Conservation (phyloP, 306 rosid genomes). For the Sicyos edulis region DNA sequence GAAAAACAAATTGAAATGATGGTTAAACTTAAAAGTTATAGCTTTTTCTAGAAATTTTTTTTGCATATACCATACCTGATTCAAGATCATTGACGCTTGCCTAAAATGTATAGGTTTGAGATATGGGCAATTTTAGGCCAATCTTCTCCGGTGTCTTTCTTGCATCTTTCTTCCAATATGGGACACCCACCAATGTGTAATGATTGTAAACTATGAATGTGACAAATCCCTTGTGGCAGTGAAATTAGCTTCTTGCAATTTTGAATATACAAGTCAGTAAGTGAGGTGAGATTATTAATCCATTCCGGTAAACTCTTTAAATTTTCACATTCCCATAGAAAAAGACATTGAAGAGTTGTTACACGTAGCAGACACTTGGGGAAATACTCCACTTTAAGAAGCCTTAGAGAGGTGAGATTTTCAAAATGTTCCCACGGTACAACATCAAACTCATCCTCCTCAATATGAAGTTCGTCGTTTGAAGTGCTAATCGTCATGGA, state of each 20-base stretch:
- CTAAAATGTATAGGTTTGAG: too few relatives aligned
- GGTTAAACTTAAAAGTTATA: too few relatives aligned
- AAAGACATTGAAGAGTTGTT: neutral
- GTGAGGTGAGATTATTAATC: too few relatives aligned
- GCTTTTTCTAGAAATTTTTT: neutral
- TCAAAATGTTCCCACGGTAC: neutral
- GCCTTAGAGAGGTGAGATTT: neutral
- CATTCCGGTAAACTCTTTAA: neutral
- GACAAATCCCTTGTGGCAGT: neutral
- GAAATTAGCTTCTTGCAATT: neutral
- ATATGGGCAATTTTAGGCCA: too few relatives aligned
- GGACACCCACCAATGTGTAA: neutral
- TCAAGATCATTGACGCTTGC: too few relatives aligned
- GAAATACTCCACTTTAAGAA: neutral
- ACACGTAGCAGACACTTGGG: neutral
- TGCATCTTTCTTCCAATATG: neutral
- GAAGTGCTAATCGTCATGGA: neutral
- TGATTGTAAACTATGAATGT: neutral
- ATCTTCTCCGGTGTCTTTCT: neutral
- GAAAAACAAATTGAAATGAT: too few relatives aligned
- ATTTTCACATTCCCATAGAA: neutral
- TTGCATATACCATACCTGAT: neutral
- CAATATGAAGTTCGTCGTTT: too few relatives aligned
- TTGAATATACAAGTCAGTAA: neutral
- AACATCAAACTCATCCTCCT: neutral